phyloP scores from a whole-genome alignment of 805 yeast species.

The Sugiyamaella mastotermitis region DNA sequence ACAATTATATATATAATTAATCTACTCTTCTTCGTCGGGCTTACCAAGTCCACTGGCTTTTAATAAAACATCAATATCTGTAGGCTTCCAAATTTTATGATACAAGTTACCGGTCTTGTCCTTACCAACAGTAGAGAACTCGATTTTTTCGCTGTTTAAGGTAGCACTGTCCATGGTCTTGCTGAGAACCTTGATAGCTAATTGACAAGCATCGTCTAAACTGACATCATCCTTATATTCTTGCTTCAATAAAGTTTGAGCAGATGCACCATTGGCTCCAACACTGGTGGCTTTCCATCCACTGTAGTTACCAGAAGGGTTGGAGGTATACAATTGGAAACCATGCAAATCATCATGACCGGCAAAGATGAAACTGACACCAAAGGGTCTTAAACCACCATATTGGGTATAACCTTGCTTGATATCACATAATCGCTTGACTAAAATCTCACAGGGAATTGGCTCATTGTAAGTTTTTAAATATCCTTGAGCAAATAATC shows the following conservation, averaged over 20 bases:
- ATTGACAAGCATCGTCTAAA: constrained; percentile 62
- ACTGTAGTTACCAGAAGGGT: constrained; percentile 95
- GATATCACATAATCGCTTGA: constrained; percentile 81
- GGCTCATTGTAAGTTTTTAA: constrained; percentile 84
- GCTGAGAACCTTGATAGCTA: constrained; percentile 85
- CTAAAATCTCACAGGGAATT: constrained; percentile 88
- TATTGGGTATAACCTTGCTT: constrained; percentile 98
- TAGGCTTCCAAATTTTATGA: constrained; percentile 74
- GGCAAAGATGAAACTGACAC: constrained; percentile 93
- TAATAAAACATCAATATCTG: constrained; percentile 68
- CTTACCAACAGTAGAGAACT: constrained; percentile 74
- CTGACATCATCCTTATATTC: constrained; percentile 82
- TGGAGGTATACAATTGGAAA: constrained; percentile 88
- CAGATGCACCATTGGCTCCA: constrained; percentile 94
- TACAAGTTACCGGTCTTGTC: constrained; percentile 45
- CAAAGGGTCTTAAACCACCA: constrained; percentile 98
- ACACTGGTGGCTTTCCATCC: constrained; percentile 98
- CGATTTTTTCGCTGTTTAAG: constrained; percentile 82
- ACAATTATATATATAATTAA: constrained; percentile 2
- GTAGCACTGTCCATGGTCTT: constrained; percentile 91
- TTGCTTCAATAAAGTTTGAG: constrained; percentile 91
- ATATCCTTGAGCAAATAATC: constrained; percentile 78
- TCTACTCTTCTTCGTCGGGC: constrained; percentile 44
- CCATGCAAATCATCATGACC: constrained; percentile 89
- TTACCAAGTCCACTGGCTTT: constrained; percentile 66